Evolutionary conservation across 176 grass and related monocot species (phyloP).

Genomic region (Oryza coarctata): DNA sequence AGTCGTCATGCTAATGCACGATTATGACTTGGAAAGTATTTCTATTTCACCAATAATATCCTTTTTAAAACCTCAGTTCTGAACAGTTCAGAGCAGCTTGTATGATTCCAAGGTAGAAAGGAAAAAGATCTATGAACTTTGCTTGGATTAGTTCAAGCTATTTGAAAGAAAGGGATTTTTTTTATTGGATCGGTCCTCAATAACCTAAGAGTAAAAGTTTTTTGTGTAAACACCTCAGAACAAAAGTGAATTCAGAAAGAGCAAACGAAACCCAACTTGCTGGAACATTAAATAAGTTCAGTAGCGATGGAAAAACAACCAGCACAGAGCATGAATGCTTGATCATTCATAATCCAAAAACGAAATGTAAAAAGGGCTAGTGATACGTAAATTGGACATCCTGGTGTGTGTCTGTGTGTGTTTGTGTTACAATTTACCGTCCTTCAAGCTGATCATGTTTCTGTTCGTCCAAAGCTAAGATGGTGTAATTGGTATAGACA

Average conservation of each 20-base stretch:
- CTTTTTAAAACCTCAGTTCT: background rate
- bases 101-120: background rate
- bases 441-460: background rate
- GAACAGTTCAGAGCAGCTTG: background rate
- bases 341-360: background rate
- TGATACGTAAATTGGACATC: background rate
- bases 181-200: no score
- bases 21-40: background rate
- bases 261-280: background rate
- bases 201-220: background rate
- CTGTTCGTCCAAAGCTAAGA: background rate
- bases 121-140: background rate
- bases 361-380: background rate
- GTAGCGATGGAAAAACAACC: background rate
- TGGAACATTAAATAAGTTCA: background rate
- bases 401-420: no score
- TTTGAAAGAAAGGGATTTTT: background rate
- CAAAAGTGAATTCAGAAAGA: background rate
- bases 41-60: background rate
- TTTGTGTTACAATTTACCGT: background rate
- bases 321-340: background rate
- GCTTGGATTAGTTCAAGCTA: background rate
- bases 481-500: background rate
- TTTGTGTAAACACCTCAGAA: background rate
- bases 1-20: background rate